Base-by-base conservation (phyloP, 192 early-diverging fungal species). In the Gaertneriomyces sp. region DNA sequence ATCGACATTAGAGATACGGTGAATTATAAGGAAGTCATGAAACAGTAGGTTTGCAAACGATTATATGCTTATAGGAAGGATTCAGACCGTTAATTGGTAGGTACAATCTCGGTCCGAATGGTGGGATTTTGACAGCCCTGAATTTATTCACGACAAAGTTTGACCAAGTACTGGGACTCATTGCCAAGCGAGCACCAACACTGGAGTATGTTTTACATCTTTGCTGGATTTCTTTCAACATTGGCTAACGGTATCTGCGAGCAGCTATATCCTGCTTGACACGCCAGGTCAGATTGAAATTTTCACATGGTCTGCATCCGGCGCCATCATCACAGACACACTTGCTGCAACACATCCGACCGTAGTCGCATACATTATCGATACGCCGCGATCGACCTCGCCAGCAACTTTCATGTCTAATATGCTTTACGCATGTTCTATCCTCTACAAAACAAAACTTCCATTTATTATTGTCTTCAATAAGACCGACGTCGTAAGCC, bases 261-360 rank as follows among this genome's bases (percentile, higher is more conserved):
- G 2, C 25, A 33, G 90, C 59, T 86, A 92, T 69, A 84, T 93
- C 47, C 72, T 93, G 20, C 79, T 93, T 46, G 96, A 98, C 73
- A 98, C 96, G 11, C 96, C 96, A 43, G 96, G 96, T 11, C 96
- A 98, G 74, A 98, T 98, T 68, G 96, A 98, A 77, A 95, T 96
- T 61, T 98, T 98, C 72, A 98, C 96, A 14, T 98, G 96, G 96
- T 95, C 93, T 46, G 96, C 96, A 7, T 92, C 90, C 17, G 96
- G 96, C 10, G 79, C 90, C 41, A 96, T 98, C 64, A 96, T 98
- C 66, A 96, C 93, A 2, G 93, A 95, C 63, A 89, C 93, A 0
- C 71, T 98, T 52, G 93, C 96, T 0, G 88, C 94, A 3, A 85
- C 90, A 10, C 92, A 93, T 71, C 96, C 96, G 8, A 93, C 93